phyloP scores from a whole-genome alignment of 176 grass and related monocot species.

The Coix lacrymajobi region DNA sequence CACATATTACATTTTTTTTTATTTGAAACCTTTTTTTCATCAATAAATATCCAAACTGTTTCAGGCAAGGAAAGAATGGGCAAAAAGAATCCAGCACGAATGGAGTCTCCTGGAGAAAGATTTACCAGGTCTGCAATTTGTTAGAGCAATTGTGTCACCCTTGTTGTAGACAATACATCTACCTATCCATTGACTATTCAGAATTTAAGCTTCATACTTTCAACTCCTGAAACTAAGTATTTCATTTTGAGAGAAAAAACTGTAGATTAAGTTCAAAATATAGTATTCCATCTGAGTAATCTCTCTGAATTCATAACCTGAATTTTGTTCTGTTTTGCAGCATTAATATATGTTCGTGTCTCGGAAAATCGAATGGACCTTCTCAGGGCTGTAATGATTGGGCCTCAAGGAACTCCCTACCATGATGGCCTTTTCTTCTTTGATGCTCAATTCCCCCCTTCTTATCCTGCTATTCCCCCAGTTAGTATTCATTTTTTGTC shows the following conservation, averaged over 20 bases:
- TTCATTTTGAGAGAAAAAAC: not conserved
- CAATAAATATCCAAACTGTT: not conserved
- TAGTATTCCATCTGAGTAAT: not conserved
- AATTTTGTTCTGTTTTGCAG: slow-evolving; percentile 31
- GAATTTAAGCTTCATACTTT: not conserved
- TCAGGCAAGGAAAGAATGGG: slow-evolving; percentile 70
- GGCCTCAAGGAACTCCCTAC: slow-evolving; percentile 83
- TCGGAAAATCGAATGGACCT: slow-evolving; percentile 87
- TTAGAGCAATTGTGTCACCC: not conserved
- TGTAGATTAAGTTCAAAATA: not conserved
- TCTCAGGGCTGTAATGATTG: slow-evolving; percentile 82
- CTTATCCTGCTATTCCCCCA: slow-evolving; percentile 69
- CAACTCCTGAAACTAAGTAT: not conserved
- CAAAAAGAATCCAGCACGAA: slow-evolving; percentile 80
- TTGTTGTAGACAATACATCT: not conserved
- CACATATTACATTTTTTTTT: not conserved
- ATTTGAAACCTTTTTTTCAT: not conserved
- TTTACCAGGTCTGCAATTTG: slow-evolving; percentile 63
- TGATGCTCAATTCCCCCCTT: slow-evolving; percentile 63
- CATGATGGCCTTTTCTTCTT: slow-evolving; percentile 99
- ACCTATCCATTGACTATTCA: not conserved
- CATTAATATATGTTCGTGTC: slow-evolving; percentile 68
- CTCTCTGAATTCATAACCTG: not conserved
- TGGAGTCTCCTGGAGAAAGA: slow-evolving; percentile 83
- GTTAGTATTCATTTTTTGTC: slow-evolving; percentile 33